phyloP scores from a whole-genome alignment of 2,329 filamentous ascomycete species.

The Helicocarpus griseus region DNA sequence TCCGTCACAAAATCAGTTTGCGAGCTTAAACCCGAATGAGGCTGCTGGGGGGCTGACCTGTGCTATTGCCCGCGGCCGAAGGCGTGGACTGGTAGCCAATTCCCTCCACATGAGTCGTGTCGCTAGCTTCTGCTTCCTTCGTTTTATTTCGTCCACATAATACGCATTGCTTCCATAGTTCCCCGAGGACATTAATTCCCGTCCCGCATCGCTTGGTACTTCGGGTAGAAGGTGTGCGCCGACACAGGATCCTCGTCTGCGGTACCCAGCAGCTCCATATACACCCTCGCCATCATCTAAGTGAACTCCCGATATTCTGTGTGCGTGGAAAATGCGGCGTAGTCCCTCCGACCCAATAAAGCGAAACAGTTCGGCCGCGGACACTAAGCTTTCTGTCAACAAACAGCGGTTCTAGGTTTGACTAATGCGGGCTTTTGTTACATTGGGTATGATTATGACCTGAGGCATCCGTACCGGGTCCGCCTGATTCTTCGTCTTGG shows the following conservation, averaged over 20 bases:
- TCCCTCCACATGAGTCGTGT: slow-evolving; percentile 71
- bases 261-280: slow-evolving; percentile 26
- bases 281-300: slow-evolving; percentile 19
- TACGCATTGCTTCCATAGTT: slow-evolving; percentile 63
- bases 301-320: slow-evolving; percentile 24
- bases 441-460: not conserved
- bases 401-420: not conserved
- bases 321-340: slow-evolving; percentile 39
- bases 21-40: slow-evolving; percentile 1
- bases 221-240: slow-evolving; percentile 58
- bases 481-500: not conserved
- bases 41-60: slow-evolving; percentile 42
- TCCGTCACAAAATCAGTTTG: slow-evolving; percentile 5
- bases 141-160: slow-evolving; percentile 39
- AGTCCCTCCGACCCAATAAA: slow-evolving; percentile 46
- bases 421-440: not conserved
- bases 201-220: slow-evolving; percentile 69
- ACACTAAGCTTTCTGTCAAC: slow-evolving; percentile 17
- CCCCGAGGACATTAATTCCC: slow-evolving; percentile 70
- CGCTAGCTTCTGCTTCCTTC: slow-evolving; percentile 53
- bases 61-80: slow-evolving; percentile 57
- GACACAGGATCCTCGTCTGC: slow-evolving; percentile 36
- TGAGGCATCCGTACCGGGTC: not conserved
- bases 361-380: slow-evolving; percentile 40
- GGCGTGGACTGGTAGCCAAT: slow-evolving; percentile 55